Base-by-base conservation (phyloP, 768 basidiomycete genomes). In the Arthromyces matolae region DNA sequence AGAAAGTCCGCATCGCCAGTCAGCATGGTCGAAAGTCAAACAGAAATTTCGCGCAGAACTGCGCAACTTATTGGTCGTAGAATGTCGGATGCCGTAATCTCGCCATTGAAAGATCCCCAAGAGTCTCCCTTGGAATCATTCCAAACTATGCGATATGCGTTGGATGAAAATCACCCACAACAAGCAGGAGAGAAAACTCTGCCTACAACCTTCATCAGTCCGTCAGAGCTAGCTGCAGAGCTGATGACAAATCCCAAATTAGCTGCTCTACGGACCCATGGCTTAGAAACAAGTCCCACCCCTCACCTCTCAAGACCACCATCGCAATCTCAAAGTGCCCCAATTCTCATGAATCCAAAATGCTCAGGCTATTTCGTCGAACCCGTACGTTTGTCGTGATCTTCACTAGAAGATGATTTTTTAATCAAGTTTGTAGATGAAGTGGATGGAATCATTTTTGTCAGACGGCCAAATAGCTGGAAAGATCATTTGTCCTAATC, bases 291-390 rank as follows among this genome's bases (percentile, higher is more conserved):
- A 51, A 33, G 57, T 49, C 31, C 60, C 34, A 50, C 44, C 51
- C 25, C 47, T 45, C 31, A 18, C 24, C 59, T n/a, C n/a, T n/a
- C 49, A 48, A 68, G 45, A 59, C 56, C 54, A 53, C 63, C 36
- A 22, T 70, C 23, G 64, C 73, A n/a, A n/a, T n/a, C n/a, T n/a
- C n/a, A 59, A 37, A 83, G 81, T 47, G 75, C 80, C 2, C 86
- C 88, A 3, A 86, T 89, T 29, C 64, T 94, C 38, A 66, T 76
- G 28, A 90, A 93, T 60, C 72, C 86, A 12, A 84, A 85, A 58
- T 98, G 96, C 66, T 95, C 93, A 1, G 94, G 93, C 7, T 99
- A 99, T 65, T 98, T 97, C 61, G 82, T 97, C 36, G 95, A 98
- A 63, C 93, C 93, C 27, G 92, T 96, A 59, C 56, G 89, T 75